Evolutionary conservation across 1,284 basidiomycete genomes (phyloP), one percentile per base, ranked within the genome.

Genomic region (Athelia psychrophila): DNA sequence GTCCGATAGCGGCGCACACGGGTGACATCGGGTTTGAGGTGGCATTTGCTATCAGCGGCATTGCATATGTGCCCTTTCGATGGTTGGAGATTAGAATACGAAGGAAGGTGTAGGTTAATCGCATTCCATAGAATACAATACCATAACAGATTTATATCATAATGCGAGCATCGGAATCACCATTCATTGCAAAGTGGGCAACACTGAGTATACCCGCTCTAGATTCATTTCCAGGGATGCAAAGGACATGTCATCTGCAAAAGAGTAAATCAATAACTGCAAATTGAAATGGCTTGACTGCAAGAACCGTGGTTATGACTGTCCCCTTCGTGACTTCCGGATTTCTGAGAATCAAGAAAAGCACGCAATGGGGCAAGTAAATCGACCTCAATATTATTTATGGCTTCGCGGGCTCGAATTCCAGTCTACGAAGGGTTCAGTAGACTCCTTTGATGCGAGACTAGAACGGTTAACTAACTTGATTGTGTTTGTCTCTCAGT

Each of bases 21-120:
- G 88, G 88, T 1, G 88, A 91, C 65, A 82, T 91, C 54, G 88
- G 87, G n/a, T 87, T 91, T 54, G 86, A 89, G 67, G 66, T 88
- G 19, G 85, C 84, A 13, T 83, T 89, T 56, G 74, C 65, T 0
- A 58, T 79, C 10, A 76, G 78, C 4, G 74, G 64, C 10, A 18
- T 87, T 16, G 64, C 82, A 23, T 90, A 90, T 64, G 22, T 83
- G 3, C 79, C 80, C 5, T 73, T 89, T 44, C 71, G 88, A 54
- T 69, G 56, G 53, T 24, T 79, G 24, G 79, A 81, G 57, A 67
- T 75, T 42, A 71, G 60, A 42, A n/a, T 42, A 18, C 38, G 6
- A n/a, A 42, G n/a, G 20, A 22, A n/a, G 16, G 20, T 22, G 5
- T 42, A 42, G 38, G 27, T 30, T 30, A 30, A 6, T 13, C 5